Percentiles rank a stretch among this genome's conserved stretches.
Conservation (phyloP, 371 early-diverging fungal species). For the Rhizopus delemar region DNA sequence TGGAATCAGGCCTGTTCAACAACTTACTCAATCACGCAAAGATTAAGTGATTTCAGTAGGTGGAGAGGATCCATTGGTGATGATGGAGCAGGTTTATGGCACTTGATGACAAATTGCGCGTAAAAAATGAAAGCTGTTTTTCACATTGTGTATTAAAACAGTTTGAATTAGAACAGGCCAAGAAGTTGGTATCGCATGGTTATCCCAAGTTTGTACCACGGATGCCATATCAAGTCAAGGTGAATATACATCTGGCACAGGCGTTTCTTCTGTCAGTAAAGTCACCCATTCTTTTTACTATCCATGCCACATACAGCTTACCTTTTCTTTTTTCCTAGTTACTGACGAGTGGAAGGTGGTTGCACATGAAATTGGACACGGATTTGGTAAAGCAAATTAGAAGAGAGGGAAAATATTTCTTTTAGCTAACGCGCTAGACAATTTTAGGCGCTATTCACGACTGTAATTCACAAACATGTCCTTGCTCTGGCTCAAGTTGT, state of each 20-base stretch:
- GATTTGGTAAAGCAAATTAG: slow-evolving; percentile 58
- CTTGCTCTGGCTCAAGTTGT: slow-evolving; percentile 49
- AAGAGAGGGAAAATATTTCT: too few relatives aligned
- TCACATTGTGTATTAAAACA: background rate
- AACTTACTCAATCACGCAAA: slow-evolving; percentile 69
- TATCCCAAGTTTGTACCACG: slow-evolving; percentile 73
- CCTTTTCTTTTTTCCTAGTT: slow-evolving; percentile 31
- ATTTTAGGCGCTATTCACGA: slow-evolving; percentile 67
- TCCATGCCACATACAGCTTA: too few relatives aligned
- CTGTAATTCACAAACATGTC: slow-evolving; percentile 64
- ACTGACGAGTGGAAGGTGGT: slow-evolving; percentile 93
- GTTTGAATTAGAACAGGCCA: slow-evolving; percentile 62
- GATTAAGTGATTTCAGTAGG: slow-evolving; percentile 84
- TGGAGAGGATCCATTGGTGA: slow-evolving; percentile 77
- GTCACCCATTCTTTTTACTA: background rate
- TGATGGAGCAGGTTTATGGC: slow-evolving; percentile 93
- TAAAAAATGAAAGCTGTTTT: slow-evolving; percentile 25
- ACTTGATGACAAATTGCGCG: slow-evolving; percentile 89
- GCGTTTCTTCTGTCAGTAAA: slow-evolving; percentile 78
- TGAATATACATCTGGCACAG: slow-evolving; percentile 79
- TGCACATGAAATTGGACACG: slow-evolving; percentile 95
- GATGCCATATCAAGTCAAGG: slow-evolving; percentile 23
- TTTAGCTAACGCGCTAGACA: background rate
- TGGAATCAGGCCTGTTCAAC: slow-evolving; percentile 86
- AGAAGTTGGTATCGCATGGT: slow-evolving; percentile 94